Evolutionary conservation across 345 rosid species (phyloP).

Genomic region (Rhodamnia argentea): DNA sequence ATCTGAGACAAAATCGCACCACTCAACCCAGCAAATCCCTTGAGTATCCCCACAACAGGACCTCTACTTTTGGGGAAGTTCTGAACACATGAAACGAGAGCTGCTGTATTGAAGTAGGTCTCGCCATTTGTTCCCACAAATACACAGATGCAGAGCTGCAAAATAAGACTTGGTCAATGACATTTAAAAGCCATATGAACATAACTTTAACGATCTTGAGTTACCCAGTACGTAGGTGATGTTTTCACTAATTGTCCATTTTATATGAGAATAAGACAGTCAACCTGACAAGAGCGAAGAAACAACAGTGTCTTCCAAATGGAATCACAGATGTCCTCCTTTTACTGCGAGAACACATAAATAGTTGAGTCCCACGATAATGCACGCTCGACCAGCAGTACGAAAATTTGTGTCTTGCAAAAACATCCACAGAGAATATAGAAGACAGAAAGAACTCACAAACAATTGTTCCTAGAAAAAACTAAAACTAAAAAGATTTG

Average conservation of each 20-base stretch:
- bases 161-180: neutral
- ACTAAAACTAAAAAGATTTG: neutral
- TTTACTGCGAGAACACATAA: neutral
- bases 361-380: neutral
- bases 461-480: neutral
- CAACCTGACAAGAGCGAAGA: neutral
- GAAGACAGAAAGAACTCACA: neutral
- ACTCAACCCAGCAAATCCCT: slow-evolving; percentile 86
- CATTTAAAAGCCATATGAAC: neutral
- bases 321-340: neutral
- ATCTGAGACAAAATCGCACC: slow-evolving; percentile 90
- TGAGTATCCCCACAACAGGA: slow-evolving; percentile 74
- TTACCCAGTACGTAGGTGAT: neutral
- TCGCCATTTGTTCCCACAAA: slow-evolving; percentile 84
- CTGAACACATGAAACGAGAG: slow-evolving; percentile 76
- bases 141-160: slow-evolving; percentile 61
- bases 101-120: slow-evolving; percentile 78
- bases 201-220: neutral
- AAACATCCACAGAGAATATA: neutral
- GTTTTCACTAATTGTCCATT: neutral
- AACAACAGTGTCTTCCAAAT: neutral
- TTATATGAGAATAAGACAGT: neutral
- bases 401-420: neutral
- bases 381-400: neutral
- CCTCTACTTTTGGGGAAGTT: slow-evolving; percentile 83